Conservation (phyloP, 2,329 filamentous ascomycete genomes). For the Ophiostoma pallidulum region DNA sequence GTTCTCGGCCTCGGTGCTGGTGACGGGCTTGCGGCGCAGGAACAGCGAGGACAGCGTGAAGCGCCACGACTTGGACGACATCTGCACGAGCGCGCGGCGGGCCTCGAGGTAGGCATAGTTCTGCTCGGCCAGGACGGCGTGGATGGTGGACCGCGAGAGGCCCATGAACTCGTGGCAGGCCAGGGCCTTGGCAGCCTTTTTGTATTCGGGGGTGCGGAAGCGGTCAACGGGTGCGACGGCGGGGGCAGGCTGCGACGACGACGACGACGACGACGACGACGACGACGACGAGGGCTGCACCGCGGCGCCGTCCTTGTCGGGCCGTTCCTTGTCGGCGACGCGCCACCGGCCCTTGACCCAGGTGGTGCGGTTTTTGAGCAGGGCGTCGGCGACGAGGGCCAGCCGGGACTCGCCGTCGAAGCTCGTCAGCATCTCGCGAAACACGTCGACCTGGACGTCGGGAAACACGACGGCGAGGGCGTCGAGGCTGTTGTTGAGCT, state of each 20-base stretch:
- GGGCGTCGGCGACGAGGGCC: slow-evolving; percentile 65
- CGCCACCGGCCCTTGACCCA: slow-evolving; percentile 63
- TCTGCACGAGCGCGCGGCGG: slow-evolving; percentile 55
- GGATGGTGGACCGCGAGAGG: slow-evolving; percentile 62
- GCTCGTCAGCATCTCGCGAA: slow-evolving; percentile 67
- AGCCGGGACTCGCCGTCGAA: slow-evolving; percentile 69
- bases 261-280: neutral
- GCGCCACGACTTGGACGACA: slow-evolving; percentile 68
- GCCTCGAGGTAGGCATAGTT: slow-evolving; percentile 72
- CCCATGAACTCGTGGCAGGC: slow-evolving; percentile 69
- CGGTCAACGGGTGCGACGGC: slow-evolving; percentile 49
- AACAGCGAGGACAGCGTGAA: slow-evolving; percentile 65
- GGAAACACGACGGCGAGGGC: slow-evolving; percentile 66
- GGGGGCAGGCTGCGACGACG: neutral
- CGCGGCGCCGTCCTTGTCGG: too few relatives aligned
- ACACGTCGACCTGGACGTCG: slow-evolving; percentile 71
- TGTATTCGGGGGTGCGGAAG: slow-evolving; percentile 60
- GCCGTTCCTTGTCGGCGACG: slow-evolving; percentile 28
- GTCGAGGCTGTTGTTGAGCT: slow-evolving; percentile 61
- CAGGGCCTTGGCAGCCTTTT: slow-evolving; percentile 56
- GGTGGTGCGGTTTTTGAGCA: slow-evolving; percentile 61
- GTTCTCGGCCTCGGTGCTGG: slow-evolving; percentile 39
- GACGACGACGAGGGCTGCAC: neutral
- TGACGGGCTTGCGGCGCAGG: slow-evolving; percentile 40
- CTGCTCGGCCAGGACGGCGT: slow-evolving; percentile 68